Evolutionary conservation across 2,329 filamentous ascomycete genomes (phyloP), one percentile per base, ranked within the genome.

Genomic region (Neophaeococcomyces mojaviensis): DNA sequence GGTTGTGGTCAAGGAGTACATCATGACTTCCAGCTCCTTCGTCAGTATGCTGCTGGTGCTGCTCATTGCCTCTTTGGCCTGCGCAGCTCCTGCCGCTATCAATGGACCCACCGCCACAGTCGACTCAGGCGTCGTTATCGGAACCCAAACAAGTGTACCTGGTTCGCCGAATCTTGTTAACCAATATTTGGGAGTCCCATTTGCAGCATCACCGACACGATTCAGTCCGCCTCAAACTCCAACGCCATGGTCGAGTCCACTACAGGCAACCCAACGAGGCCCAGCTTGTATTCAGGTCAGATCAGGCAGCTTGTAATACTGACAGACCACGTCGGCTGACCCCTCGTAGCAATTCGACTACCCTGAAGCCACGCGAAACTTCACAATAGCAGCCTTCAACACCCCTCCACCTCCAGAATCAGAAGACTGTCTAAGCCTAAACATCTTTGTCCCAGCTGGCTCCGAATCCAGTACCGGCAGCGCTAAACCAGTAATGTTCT

Each of bases 351-450:
- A 34, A 41, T 47, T 42, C 31, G 28, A 47, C 38, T 46, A 64
- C 40, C 59, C 62, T 7, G 47, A 56, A 39, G 49, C 46, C 22
- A 26, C 48, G 10, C 56, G 59, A n/a, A 52, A 61, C 26, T 58
- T 61, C 34, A 55, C 59, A 1, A 59, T 63, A 26, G 28, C 26
- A 19, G 46, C 47, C 32, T 58, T 51, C 44, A 52, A 54, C 37
- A 56, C 48, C 16, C 58, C 57, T 12, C 42, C 33, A 40, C 53
- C 55, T 12, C 48, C 53, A 4, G 61, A 63, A 38, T 60, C 55
- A 6, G 63, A 70, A 49, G 66, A 70, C 45, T 70, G 67, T 41
- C 50, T 70, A 2, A 68, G 63, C 3, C 54, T 62, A 2, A 70
- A 70, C 41, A 48, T 70, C 9, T 70, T 67, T 40, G 59, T 64